A percentile compares a stretch with the other conserved stretches of the same genome.
These are phyloP conservation scores for Syzygium aromaticum DNA, from an alignment of 345 rosid species.

Conservation along the genomic window DNA sequence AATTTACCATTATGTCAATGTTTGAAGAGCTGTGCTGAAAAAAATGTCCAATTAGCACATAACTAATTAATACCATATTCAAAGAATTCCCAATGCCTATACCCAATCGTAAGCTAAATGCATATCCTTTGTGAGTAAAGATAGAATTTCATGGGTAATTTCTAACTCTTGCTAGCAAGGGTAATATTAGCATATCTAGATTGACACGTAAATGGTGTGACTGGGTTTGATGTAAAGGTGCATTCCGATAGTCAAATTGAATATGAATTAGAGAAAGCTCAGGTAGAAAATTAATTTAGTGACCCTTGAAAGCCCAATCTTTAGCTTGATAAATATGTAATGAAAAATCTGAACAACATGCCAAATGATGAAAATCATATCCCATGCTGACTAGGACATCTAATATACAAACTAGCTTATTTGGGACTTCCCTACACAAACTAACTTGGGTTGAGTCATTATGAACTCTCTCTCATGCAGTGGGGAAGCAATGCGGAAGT, in stretches of 20 bases:
- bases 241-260: background rate
- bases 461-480: background rate
- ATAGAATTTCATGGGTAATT: background rate
- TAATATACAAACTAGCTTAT: background rate
- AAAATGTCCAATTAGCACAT: background rate
- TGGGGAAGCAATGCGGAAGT: background rate
- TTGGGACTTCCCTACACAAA: background rate
- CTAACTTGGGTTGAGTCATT: background rate
- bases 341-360: background rate
- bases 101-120: background rate
- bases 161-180: background rate
- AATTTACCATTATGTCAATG: background rate
- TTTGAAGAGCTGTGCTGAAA: background rate
- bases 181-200: background rate
- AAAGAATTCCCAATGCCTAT: background rate
- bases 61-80: background rate
- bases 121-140: background rate
- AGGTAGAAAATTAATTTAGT: background rate
- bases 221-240: background rate
- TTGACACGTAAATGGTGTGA: background rate
- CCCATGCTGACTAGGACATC: background rate
- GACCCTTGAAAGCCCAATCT: background rate
- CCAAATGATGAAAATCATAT: background rate
- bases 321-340: background rate
- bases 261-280: background rate